Evolutionary conservation across 352 stramenopile species (phyloP).

Genomic region (Phytophthora constricta): DNA sequence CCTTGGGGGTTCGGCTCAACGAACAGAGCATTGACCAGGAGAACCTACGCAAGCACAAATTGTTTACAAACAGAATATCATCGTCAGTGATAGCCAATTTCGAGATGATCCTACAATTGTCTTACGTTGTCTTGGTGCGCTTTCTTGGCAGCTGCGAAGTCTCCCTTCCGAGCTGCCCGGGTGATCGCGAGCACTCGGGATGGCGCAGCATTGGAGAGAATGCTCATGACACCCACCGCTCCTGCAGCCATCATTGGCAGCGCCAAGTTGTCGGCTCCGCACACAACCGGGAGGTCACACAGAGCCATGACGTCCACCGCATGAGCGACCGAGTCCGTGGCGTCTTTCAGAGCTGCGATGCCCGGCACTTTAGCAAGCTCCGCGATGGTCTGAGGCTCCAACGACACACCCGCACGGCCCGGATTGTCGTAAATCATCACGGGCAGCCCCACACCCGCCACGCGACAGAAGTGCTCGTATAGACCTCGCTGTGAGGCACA

Average conservation of each 20-base stretch:
- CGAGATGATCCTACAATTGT: not conserved
- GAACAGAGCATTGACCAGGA: conserved; percentile 46
- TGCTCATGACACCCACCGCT: conserved; percentile 88
- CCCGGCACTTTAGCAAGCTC: conserved; percentile 90
- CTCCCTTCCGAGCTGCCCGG: conserved; percentile 67
- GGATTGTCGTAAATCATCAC: conserved; percentile 98
- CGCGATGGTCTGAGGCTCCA: conserved; percentile 93
- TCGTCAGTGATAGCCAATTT: no score
- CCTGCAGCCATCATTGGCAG: conserved; percentile 87
- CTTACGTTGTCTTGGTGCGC: conserved; percentile 77
- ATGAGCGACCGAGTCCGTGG: conserved; percentile 90
- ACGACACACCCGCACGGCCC: conserved; percentile 93
- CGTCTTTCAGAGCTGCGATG: conserved; percentile 97
- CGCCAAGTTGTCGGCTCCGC: conserved; percentile 86
- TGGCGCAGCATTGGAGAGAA: conserved; percentile 85
- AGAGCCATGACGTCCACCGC: conserved; percentile 81
- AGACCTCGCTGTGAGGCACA: conserved; percentile 95
- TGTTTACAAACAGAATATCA: no score
- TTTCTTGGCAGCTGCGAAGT: conserved; percentile 68
- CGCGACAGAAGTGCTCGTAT: conserved; percentile 92
- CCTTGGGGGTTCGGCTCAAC: conserved; percentile 82
- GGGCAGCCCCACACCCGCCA: conserved; percentile 84
- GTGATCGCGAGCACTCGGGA: conserved; percentile 80
- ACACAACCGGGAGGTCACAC: conserved; percentile 89
- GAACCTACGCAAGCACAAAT: conserved; percentile 14